A percentile compares a stretch with the other conserved stretches of the same genome.
Conservation (phyloP, 768 basidiomycete genomes). For the Hypsizygus marmoreus region DNA sequence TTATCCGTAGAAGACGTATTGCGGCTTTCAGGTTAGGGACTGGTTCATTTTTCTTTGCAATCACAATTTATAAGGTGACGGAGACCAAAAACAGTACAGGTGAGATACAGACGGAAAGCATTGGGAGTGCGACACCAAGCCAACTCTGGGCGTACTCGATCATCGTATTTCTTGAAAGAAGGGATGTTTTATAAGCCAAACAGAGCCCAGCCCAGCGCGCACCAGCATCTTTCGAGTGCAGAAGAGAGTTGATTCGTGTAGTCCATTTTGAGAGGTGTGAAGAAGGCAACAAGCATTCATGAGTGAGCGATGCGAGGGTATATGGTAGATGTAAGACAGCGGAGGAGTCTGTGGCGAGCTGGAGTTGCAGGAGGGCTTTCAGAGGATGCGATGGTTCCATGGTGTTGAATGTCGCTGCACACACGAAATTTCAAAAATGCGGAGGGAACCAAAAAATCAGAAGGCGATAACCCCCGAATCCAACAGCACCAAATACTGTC, state of each 20-base stretch:
- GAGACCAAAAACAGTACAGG: conserved; percentile 19
- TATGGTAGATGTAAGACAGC: conserved; percentile 61
- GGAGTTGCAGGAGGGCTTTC: conserved; percentile 66
- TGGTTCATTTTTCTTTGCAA: conserved; percentile 67
- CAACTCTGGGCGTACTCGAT: conserved; percentile 74
- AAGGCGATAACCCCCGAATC: conserved; percentile 11
- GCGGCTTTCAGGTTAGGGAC: conserved; percentile 59
- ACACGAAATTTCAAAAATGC: conserved; percentile 2
- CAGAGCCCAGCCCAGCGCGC: conserved; percentile 82
- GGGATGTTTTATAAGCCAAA: conserved; percentile 66
- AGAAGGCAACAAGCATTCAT: conserved; percentile 58
- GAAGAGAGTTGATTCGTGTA: conserved; percentile 68
- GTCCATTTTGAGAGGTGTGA: conserved; percentile 75
- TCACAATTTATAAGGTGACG: conserved; percentile 23
- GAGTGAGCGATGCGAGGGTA: conserved; percentile 55
- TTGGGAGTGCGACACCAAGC: conserved; percentile 64
- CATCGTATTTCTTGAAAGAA: conserved; percentile 59
- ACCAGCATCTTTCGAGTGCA: conserved; percentile 77
- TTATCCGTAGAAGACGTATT: conserved; percentile 60
- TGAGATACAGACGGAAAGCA: conserved; percentile 70
- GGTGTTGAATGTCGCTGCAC: no score
- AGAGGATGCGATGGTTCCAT: conserved; percentile 45
- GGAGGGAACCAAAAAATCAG: conserved; percentile 11
- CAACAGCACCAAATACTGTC: conserved; percentile 21
- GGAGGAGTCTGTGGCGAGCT: conserved; percentile 69